A percentile compares a stretch with the other conserved stretches of the same genome.
Evolutionary conservation across 2,329 filamentous ascomycete species (phyloP).

Genomic region (Aspergillus uvarum): DNA sequence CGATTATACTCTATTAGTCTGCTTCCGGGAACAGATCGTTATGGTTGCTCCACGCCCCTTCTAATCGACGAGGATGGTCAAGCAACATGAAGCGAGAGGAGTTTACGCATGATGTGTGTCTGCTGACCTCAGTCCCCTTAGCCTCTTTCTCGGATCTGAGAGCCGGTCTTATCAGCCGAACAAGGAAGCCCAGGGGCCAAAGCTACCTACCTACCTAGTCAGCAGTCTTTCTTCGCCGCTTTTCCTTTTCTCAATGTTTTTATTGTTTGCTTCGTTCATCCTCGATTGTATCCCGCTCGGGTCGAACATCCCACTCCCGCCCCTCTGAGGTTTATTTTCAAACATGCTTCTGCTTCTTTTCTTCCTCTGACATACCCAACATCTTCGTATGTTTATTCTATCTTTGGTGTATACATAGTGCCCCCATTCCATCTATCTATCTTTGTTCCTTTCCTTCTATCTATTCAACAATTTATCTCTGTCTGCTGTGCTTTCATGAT

Average conservation of each 20-base stretch:
- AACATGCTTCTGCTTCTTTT: background rate
- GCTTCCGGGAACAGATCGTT: background rate
- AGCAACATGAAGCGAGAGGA: background rate
- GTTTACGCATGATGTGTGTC: background rate
- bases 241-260: too few relatives aligned
- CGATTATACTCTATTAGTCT: background rate
- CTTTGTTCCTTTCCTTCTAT: background rate
- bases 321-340: background rate
- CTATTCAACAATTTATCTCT: background rate
- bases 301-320: background rate
- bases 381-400: slow-evolving; percentile 3
- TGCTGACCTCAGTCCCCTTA: background rate
- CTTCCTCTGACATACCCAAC: slow-evolving; percentile 5
- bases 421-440: background rate
- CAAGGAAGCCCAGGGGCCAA: background rate
- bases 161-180: background rate
- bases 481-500: background rate
- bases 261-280: background rate
- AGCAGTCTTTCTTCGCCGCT: background rate
- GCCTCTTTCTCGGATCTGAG: background rate
- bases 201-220: background rate
- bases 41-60: too few relatives aligned
- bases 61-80: background rate
- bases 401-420: background rate
- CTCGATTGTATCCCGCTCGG: background rate